Percentiles rank a stretch among this genome's conserved stretches.
phyloP scores from a whole-genome alignment of 73 alveolate species.

The Tetrahymena thermophila region DNA sequence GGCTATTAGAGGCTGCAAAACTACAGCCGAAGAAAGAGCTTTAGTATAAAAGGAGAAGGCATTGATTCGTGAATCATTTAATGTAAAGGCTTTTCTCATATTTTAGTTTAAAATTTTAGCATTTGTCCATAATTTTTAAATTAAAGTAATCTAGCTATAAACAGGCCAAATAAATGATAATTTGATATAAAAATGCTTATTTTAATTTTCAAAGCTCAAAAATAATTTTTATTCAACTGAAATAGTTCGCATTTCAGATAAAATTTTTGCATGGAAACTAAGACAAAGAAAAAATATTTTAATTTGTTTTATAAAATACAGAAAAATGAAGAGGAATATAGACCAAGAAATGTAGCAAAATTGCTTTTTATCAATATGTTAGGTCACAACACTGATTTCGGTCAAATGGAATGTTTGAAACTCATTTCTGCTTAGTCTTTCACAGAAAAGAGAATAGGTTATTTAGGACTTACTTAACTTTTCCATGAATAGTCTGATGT shows the following conservation, averaged over 20 bases:
- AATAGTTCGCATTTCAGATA: background rate
- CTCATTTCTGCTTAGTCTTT: slow-evolving; percentile 92
- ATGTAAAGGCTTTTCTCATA: slow-evolving; percentile 48
- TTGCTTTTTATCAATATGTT: slow-evolving; percentile 89
- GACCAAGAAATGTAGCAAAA: slow-evolving; percentile 95
- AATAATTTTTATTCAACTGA: no score
- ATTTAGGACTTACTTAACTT: slow-evolving; percentile 95
- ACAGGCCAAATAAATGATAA: background rate
- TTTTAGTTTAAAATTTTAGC: background rate
- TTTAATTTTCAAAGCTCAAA: background rate
- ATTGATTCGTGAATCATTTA: slow-evolving; percentile 94
- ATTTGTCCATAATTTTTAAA: background rate
- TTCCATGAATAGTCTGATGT: slow-evolving; percentile 98
- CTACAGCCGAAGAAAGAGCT: slow-evolving; percentile 93
- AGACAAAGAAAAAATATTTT: background rate
- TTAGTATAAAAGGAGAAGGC: slow-evolving; percentile 97
- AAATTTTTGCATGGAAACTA: background rate
- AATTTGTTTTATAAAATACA: slow-evolving; percentile 1
- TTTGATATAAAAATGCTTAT: background rate
- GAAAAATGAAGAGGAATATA: slow-evolving; percentile 88
- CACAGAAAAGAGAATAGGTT: slow-evolving; percentile 98
- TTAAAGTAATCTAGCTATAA: background rate
- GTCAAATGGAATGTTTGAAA: slow-evolving; percentile 96
- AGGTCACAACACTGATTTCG: slow-evolving; percentile 60
- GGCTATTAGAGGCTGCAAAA: slow-evolving; percentile 97